These are phyloP conservation scores for Dryas integrifolia DNA, from an alignment of 331 rosid species.

Conservation along the genomic window DNA sequence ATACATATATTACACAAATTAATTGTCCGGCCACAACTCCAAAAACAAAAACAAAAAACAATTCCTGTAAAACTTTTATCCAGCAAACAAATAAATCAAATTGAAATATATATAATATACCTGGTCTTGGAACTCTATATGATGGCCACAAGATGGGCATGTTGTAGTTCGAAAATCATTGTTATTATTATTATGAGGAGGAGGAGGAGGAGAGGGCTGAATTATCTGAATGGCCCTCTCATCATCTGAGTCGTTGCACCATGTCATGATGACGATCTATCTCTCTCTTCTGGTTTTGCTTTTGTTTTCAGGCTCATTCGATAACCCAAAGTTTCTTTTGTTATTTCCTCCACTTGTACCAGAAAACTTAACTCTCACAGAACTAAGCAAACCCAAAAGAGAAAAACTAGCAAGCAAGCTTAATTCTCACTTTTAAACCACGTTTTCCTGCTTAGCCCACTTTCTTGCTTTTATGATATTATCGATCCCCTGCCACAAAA, in stretches of 20 bases:
- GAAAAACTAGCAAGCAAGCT: background rate
- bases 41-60: background rate
- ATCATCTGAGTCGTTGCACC: slow-evolving; percentile 66
- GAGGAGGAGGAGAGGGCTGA: slow-evolving; percentile 17
- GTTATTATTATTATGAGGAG: slow-evolving; percentile 14
- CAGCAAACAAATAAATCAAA: background rate
- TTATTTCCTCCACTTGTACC: slow-evolving; percentile 37
- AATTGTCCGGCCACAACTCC: background rate
- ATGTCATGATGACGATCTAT: slow-evolving; percentile 44
- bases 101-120: slow-evolving; percentile 17
- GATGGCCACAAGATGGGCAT: slow-evolving; percentile 90
- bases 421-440: slow-evolving; percentile 40
- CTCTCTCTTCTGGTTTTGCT: slow-evolving; percentile 17
- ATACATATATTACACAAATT: background rate
- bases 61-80: background rate
- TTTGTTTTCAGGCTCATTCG: slow-evolving; percentile 38
- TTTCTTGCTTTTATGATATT: slow-evolving; percentile 20
- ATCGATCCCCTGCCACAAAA: too few species aligned
- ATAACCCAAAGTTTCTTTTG: slow-evolving; percentile 11
- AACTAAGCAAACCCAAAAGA: background rate
- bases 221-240: slow-evolving; percentile 39
- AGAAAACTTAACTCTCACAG: background rate
- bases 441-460: slow-evolving; percentile 37
- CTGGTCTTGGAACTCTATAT: slow-evolving; percentile 61
- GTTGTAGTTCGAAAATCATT: slow-evolving; percentile 35